phyloP scores from a whole-genome alignment of 208 protist species.

The Trypanosoma conorhini region DNA sequence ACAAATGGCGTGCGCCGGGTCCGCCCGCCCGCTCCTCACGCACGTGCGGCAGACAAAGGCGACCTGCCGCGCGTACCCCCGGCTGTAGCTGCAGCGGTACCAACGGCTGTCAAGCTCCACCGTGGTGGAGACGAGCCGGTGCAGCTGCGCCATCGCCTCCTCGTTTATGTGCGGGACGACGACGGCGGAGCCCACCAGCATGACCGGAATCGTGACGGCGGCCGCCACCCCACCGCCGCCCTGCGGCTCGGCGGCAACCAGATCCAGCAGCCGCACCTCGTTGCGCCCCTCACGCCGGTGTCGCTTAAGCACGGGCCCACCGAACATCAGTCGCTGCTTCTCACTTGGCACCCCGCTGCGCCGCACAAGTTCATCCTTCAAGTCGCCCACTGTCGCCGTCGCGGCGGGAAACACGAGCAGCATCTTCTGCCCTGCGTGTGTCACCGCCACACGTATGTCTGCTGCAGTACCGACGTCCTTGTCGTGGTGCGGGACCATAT shows the following conservation, averaged over 20 bases:
- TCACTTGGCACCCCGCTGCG: constrained; percentile 41
- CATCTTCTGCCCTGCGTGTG: constrained; percentile 13
- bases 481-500: not conserved
- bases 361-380: constrained; percentile 48
- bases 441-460: constrained; percentile 24
- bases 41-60: constrained; percentile 87
- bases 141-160: constrained; percentile 57
- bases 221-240: not conserved
- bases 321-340: constrained; percentile 74
- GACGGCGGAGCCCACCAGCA: constrained; percentile 64
- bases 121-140: constrained; percentile 64
- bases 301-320: constrained; percentile 53
- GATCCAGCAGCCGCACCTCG: constrained; percentile 29
- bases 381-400: constrained; percentile 39
- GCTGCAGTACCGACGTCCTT: not conserved
- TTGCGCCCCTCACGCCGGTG: constrained; percentile 36
- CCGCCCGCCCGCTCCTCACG: constrained; percentile 51
- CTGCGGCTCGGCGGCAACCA: constrained; percentile 26
- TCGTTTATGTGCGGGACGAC: constrained; percentile 46
- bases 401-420: constrained; percentile 7
- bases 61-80: constrained; percentile 72
- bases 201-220: constrained; percentile 43
- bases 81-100: constrained; percentile 78
- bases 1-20: constrained; percentile 67
- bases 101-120: constrained; percentile 63